These are phyloP conservation scores for Thalassiosira profunda DNA, from an alignment of 108 stramenopile genomes.

Conservation along the genomic window DNA sequence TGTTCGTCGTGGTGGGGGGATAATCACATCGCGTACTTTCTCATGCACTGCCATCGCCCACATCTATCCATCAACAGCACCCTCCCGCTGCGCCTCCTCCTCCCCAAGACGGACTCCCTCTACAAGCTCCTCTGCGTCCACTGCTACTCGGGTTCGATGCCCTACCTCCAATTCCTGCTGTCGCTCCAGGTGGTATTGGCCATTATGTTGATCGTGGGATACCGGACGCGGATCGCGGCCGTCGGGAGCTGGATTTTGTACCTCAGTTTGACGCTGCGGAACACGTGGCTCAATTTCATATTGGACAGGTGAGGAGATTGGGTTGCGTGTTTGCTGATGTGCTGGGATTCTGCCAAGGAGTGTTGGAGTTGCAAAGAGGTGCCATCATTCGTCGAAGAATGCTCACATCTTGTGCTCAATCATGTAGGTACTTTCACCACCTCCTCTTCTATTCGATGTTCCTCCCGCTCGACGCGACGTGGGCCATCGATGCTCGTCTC, in stretches of 20 bases:
- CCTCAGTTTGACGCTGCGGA: slow-evolving; percentile 75
- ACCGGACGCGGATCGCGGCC: slow-evolving; percentile 57
- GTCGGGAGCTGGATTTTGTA: slow-evolving; percentile 82
- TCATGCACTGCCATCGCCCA: background rate
- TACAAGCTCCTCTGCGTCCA: slow-evolving; percentile 77
- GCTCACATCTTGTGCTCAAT: background rate
- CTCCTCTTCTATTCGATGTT: slow-evolving; percentile 83
- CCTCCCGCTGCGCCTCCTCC: slow-evolving; percentile 64
- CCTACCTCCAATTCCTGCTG: slow-evolving; percentile 64
- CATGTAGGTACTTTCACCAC: slow-evolving; percentile 75
- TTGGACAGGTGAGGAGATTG: slow-evolving; percentile 61
- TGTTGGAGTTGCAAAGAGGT: no score
- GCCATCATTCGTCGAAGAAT: no score
- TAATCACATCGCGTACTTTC: background rate
- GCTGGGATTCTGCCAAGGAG: no score
- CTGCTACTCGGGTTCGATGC: slow-evolving; percentile 69
- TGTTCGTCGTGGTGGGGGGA: background rate
- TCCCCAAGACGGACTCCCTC: slow-evolving; percentile 70
- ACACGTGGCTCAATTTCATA: slow-evolving; percentile 90
- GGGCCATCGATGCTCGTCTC: slow-evolving; percentile 51
- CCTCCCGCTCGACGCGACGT: slow-evolving; percentile 58
- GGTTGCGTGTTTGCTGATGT: background rate
- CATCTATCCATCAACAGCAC: slow-evolving; percentile 43
- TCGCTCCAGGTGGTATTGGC: slow-evolving; percentile 65
- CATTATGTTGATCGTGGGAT: slow-evolving; percentile 66